These are phyloP conservation scores for Pyricularia grisea DNA, from an alignment of 2,329 filamentous ascomycete species.

Conservation along the genomic window DNA sequence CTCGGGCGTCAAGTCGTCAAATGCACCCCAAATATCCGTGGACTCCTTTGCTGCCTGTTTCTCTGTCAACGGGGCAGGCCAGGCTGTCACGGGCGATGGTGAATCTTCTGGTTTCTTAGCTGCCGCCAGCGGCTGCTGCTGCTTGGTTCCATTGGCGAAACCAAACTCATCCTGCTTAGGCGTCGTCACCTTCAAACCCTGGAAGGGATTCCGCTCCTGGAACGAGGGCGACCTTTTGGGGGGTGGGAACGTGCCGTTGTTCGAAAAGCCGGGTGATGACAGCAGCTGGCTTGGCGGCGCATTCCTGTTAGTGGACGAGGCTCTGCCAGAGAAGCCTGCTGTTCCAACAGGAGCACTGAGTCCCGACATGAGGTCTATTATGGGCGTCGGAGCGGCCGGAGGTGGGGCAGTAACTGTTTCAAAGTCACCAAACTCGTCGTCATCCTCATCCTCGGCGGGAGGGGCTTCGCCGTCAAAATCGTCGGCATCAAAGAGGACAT, in stretches of 20 bases:
- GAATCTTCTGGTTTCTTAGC: conserved; percentile 16
- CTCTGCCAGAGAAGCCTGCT: conserved; percentile 6
- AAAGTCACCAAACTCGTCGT: conserved; percentile 18
- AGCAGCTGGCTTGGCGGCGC: conserved; percentile 19
- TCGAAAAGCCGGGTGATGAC: conserved; percentile 19
- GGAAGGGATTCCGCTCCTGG: conserved; percentile 43
- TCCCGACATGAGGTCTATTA: conserved; percentile 10
- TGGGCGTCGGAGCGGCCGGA: conserved; percentile 1
- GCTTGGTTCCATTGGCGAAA: neutral
- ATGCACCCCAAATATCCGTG: conserved; percentile 41
- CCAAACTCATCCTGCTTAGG: conserved; percentile 22
- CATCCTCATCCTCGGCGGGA: conserved; percentile 18
- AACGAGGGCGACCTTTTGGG: conserved; percentile 43
- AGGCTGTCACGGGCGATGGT: conserved; percentile 32
- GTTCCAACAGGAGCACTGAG: neutral
- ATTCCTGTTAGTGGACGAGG: conserved; percentile 7
- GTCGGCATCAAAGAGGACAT: conserved; percentile 59
- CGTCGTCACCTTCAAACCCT: conserved; percentile 36
- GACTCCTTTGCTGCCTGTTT: conserved; percentile 9
- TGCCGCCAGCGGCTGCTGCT: conserved; percentile 10
- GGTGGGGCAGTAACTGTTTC: conserved; percentile 13
- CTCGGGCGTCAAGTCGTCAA: conserved; percentile 31
- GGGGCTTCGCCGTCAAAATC: conserved; percentile 32
- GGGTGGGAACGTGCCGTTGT: conserved; percentile 29
- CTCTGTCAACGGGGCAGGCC: conserved; percentile 28